Percentiles rank a stretch among this genome's conserved stretches.
phyloP scores from a whole-genome alignment of 2,329 filamentous ascomycete genomes.

The Magnaporthiopsis poae region DNA sequence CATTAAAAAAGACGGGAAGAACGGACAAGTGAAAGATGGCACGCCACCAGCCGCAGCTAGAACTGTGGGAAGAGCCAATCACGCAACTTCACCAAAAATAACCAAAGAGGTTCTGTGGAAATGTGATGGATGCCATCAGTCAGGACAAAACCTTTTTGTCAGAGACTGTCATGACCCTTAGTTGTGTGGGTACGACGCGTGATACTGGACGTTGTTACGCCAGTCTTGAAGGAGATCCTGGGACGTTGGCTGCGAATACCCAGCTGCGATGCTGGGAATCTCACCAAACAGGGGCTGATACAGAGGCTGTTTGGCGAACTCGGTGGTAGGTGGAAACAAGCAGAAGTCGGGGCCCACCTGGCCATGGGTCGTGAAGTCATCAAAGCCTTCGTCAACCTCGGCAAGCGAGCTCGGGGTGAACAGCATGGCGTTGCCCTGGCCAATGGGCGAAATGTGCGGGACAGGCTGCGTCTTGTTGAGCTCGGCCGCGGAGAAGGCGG shows the following conservation, averaged over 20 bases:
- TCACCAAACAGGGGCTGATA: conserved; percentile 40
- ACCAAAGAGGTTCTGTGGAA: neutral
- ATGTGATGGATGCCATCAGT: neutral
- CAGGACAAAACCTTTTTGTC: neutral
- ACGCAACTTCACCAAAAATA: neutral
- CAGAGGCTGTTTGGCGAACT: conserved; percentile 29
- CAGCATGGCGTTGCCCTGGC: conserved; percentile 59
- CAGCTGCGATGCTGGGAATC: conserved; percentile 39
- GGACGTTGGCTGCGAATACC: conserved; percentile 43
- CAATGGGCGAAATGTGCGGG: conserved; percentile 57
- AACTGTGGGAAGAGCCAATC: neutral
- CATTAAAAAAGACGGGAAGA: neutral
- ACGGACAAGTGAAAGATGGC: neutral
- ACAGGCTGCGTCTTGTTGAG: conserved; percentile 30
- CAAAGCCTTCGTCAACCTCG: conserved; percentile 57
- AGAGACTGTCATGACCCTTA: neutral
- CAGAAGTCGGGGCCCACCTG: conserved; percentile 51
- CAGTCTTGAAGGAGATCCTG: conserved; percentile 41
- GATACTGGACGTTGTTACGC: conserved; percentile 24
- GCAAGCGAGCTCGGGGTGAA: conserved; percentile 55
- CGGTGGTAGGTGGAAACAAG: conserved; percentile 40
- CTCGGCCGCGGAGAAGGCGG: conserved; percentile 27
- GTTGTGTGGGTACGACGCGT: conserved; percentile 20
- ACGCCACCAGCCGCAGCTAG: neutral
- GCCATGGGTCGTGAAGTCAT: conserved; percentile 37